Evolutionary conservation across 495 filamentous ascomycete species (phyloP), one percentile per base, ranked within the genome.

Genomic region (Usnea hakonensis): DNA sequence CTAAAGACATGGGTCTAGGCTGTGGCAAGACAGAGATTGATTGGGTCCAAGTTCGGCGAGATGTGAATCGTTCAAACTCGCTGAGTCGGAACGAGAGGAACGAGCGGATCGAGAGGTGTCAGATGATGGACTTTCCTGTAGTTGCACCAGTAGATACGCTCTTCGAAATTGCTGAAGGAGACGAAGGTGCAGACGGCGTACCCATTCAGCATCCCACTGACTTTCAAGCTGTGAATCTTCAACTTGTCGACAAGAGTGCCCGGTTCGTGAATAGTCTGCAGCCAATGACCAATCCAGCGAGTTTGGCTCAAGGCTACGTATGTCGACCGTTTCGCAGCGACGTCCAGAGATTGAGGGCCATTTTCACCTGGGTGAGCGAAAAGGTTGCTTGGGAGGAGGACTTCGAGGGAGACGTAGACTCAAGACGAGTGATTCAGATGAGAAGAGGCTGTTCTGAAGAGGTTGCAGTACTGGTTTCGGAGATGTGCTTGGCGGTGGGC

Each of bases 381-480:
- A 94, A 94, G 69, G 85, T 99, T 55, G 83, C 83, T n/a, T 99
- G 94, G 93, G 94, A 99, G 70, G 91, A 96, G 68, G 89, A 90
- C 52, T 90, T 90, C 63, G 91, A 95, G 68, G 83, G 82, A 17
- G 77, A 83, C 21, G 79, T 96, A 28, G 91, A 99, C 69, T 83
- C 90, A 16, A 82, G 88, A 62, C 80, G 87, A 55, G 89, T 96
- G 3, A 83, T 99, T 46, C 90, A 93, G 61, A 86, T 83, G 32
- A 90, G 87, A 69, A 79, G 95, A 61, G 94, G 87, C 13, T 94
- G 87, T 67, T 84, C 91, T n/a, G 83, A 95, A 71, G 94, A 99
- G 69, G 90, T 96, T 64, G 91, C 94, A 0, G 80, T 88, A 44
- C 77, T 97, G 23, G 91, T 97, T 5, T 77, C 84, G 64, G 93